A percentile compares a stretch with the other conserved stretches of the same genome.
These are phyloP conservation scores for Boletus barrowsii DNA, from an alignment of 768 basidiomycete genomes.

Conservation along the genomic window DNA sequence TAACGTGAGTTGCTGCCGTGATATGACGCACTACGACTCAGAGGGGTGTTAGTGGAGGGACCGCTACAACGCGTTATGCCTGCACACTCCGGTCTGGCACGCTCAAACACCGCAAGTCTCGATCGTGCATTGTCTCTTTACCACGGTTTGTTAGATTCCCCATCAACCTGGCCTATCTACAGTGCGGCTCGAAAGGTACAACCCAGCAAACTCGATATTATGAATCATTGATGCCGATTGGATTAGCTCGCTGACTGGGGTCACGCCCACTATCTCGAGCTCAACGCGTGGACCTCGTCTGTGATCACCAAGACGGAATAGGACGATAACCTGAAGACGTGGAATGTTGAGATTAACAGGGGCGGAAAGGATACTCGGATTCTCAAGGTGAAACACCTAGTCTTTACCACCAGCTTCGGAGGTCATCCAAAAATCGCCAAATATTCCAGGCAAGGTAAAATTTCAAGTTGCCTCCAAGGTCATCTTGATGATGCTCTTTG, in stretches of 20 bases:
- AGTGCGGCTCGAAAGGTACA: constrained; percentile 48
- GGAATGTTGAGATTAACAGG: constrained; percentile 44
- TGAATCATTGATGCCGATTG: background rate
- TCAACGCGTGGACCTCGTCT: constrained; percentile 62
- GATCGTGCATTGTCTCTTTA: background rate
- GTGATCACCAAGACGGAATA: constrained; percentile 38
- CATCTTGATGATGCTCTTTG: background rate
- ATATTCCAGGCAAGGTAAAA: constrained; percentile 43
- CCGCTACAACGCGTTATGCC: constrained; percentile 54
- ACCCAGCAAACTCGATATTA: no score
- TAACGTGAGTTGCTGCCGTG: constrained; percentile 19
- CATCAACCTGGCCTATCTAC: constrained; percentile 50
- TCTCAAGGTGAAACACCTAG: constrained; percentile 47
- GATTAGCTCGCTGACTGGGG: constrained; percentile 57
- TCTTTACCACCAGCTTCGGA: constrained; percentile 55
- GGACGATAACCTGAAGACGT: constrained; percentile 37
- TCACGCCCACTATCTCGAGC: constrained; percentile 57
- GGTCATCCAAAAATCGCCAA: constrained; percentile 44
- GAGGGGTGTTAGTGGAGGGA: constrained; percentile 43
- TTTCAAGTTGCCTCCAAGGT: constrained; percentile 19
- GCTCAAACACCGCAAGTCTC: constrained; percentile 48
- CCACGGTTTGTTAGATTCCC: constrained; percentile 42
- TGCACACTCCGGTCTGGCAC: constrained; percentile 54
- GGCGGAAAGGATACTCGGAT: constrained; percentile 31
- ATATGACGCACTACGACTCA: background rate